Evolutionary conservation across 805 yeast genomes (phyloP), one percentile per base, ranked within the genome.

Genomic region (Candida coquimbonensis): DNA sequence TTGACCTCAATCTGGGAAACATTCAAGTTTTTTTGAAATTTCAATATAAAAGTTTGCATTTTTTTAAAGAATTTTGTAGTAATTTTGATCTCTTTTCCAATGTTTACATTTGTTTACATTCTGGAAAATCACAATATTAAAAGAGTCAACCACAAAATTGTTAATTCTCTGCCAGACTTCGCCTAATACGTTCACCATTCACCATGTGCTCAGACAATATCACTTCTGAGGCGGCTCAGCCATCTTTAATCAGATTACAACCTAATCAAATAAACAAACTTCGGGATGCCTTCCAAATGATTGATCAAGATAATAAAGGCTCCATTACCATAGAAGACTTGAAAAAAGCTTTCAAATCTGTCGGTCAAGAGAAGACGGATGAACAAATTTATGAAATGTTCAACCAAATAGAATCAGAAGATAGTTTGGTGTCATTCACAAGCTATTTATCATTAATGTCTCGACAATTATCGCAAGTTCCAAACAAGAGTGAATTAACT

Each of bases 291-390:
- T 90, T 89, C 62, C 79, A 86, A 27, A 62, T 87, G 53, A 77
- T 90, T 8, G 96, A 90, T 58, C 83, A 83, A 34, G 91, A 90
- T 49, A 80, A 83, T 25, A 95, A 89, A 56, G 87, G 88, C 2
- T 58, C 63, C 5, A 78, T 86, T 38, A 67, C 83, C 1, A 57
- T 63, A 29, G 61, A 68, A 1, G 93, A 86, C 61, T 56, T 90
- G 44, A 67, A 65, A 35, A 69, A 73, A 21, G 69, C 82, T 16
- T 72, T 79, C 50, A 67, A 73, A 36, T 73, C 76, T 11, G 52
- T 83, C 14, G 85, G 82, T 1, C 72, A 76, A 40, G 65, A 64
- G 2, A 58, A 65, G 3, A 56, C 64, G 5, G 74, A 73, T 11
- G 63, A 65, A 0, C 70, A 74, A 14, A 54, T 83, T 5, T 54